These are phyloP conservation scores for Cladosporium sp. DNA, from an alignment of 2,329 filamentous ascomycete genomes.

Conservation along the genomic window DNA sequence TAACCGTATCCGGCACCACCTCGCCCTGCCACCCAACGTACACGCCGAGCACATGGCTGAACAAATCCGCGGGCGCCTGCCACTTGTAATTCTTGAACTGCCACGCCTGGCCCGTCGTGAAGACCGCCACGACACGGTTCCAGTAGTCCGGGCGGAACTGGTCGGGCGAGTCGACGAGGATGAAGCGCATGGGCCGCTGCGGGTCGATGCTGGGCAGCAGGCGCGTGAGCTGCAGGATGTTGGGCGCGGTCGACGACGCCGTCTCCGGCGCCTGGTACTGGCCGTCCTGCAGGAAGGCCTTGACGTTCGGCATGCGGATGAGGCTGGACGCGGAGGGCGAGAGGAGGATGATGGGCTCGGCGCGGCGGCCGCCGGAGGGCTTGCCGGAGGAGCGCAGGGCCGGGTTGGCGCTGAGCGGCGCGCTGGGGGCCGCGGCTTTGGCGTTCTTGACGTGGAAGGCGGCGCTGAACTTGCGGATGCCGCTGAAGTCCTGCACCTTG, in stretches of 20 bases:
- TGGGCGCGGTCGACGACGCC: conserved; percentile 54
- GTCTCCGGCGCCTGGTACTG: conserved; percentile 67
- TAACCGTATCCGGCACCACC: conserved; percentile 67
- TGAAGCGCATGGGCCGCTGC: conserved; percentile 75
- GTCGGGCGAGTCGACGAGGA: conserved; percentile 86
- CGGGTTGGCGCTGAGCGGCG: conserved; percentile 42
- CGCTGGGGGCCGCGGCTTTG: conserved; percentile 38
- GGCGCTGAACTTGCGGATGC: conserved; percentile 68
- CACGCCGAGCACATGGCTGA: conserved; percentile 78
- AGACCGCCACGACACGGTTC: conserved; percentile 89
- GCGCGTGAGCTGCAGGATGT: conserved; percentile 81
- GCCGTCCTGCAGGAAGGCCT: conserved; percentile 83
- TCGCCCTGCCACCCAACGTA: conserved; percentile 91
- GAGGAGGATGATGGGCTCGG: conserved; percentile 88
- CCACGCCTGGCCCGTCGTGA: conserved; percentile 96
- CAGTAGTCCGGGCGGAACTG: conserved; percentile 98
- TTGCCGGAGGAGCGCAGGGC: conserved; percentile 31
- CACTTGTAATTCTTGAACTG: conserved; percentile 99
- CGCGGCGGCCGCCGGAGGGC: conserved; percentile 40
- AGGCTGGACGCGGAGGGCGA: conserved; percentile 93
- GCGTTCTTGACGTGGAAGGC: conserved; percentile 41
- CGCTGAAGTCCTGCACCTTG: conserved; percentile 87
- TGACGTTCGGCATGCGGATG: conserved; percentile 91
- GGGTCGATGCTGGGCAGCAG: conserved; percentile 64
- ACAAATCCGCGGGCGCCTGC: conserved; percentile 80